Conservation (phyloP, 2,329 filamentous ascomycete genomes). For the Neospermospora avenae region DNA sequence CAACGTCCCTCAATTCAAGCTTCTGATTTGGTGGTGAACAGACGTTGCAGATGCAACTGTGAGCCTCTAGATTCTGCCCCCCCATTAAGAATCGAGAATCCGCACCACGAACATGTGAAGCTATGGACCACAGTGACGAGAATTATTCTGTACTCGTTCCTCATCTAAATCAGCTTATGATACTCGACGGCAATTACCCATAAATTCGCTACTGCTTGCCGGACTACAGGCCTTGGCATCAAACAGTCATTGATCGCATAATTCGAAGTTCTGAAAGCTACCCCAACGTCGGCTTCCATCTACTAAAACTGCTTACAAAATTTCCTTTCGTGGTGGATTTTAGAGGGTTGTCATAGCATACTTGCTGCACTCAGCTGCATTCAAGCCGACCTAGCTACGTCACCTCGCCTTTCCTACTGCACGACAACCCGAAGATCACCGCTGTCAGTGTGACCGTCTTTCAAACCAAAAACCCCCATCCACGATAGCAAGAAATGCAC, state of each 20-base stretch:
- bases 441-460: neutral
- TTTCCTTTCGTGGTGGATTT: too few species aligned
- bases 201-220: too few species aligned
- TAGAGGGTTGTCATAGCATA: neutral
- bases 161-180: neutral
- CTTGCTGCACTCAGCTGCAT: neutral
- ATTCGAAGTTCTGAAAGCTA: neutral
- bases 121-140: neutral
- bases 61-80: neutral
- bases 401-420: neutral
- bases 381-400: neutral
- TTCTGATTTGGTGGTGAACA: neutral
- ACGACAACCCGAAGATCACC: conserved; percentile 9
- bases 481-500: neutral
- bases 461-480: neutral
- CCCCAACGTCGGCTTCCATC: neutral
- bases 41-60: neutral
- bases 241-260: neutral
- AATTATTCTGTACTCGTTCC: neutral
- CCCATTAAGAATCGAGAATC: neutral
- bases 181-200: neutral
- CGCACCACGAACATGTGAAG: neutral
- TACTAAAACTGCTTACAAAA: neutral
- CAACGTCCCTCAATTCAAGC: neutral
- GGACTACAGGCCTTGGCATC: neutral